Evolutionary conservation across 2,329 filamentous ascomycete genomes (phyloP).

Genomic region (Sclerotinia glacialis): DNA sequence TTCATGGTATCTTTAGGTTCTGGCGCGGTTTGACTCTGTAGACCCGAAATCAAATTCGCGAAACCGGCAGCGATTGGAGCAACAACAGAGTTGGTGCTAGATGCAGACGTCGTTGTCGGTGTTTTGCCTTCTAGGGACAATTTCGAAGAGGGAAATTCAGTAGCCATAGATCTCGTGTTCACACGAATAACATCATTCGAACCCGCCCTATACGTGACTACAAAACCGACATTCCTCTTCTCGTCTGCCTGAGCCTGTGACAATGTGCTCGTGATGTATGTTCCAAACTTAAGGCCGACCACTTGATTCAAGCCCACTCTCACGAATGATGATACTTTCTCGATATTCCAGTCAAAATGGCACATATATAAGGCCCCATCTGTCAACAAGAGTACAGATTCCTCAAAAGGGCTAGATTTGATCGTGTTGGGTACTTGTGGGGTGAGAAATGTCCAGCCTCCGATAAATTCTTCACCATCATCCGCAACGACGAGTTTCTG

Average conservation of each 20-base stretch:
- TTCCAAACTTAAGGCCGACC: conserved; percentile 69
- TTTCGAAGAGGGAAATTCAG: conserved; percentile 33
- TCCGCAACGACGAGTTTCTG: conserved; percentile 83
- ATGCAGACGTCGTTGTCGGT: conserved; percentile 17
- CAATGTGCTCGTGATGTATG: conserved; percentile 87
- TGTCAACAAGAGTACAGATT: conserved; percentile 83
- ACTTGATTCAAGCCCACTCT: conserved; percentile 75
- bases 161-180: conserved; percentile 80
- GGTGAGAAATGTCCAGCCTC: conserved; percentile 84
- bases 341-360: conserved; percentile 89
- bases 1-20: conserved; percentile 29
- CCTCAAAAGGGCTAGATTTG: conserved; percentile 72
- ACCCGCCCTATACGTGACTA: conserved; percentile 72
- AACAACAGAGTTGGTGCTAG: conserved; percentile 23
- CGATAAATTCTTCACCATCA: conserved; percentile 77
- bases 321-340: conserved; percentile 92
- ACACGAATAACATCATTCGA: conserved; percentile 70
- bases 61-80: conserved; percentile 25
- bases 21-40: conserved; percentile 14
- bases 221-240: conserved; percentile 76
- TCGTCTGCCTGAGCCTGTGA: conserved; percentile 75
- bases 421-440: conserved; percentile 70
- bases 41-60: conserved; percentile 13
- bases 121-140: conserved; percentile 37
- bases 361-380: conserved; percentile 83